Evolutionary conservation across 108 stramenopile species (phyloP).

Genomic region (Pseudonitzschia delicatissima): DNA sequence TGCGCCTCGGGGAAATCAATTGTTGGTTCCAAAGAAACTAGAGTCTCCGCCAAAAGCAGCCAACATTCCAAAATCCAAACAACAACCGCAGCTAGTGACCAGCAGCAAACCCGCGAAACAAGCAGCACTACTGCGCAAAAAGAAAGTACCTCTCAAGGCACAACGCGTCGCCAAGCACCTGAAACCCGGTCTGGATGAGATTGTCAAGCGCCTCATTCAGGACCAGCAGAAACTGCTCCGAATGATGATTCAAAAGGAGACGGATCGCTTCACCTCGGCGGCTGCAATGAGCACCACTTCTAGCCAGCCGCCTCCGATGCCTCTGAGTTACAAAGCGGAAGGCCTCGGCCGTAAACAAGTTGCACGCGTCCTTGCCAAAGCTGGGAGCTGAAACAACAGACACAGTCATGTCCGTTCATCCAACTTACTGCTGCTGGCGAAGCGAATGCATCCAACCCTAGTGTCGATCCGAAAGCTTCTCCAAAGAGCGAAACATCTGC

Average conservation of each 20-base stretch:
- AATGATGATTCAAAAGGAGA: conserved; percentile 29
- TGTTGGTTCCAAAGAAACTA: background rate
- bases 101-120: conserved; percentile 11
- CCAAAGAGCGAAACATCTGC: too few relatives aligned
- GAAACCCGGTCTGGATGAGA: conserved; percentile 20
- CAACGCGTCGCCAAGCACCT: background rate
- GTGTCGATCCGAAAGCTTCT: too few relatives aligned
- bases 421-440: too few relatives aligned
- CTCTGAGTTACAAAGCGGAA: background rate
- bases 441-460: too few relatives aligned
- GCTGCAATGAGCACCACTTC: conserved; percentile 62
- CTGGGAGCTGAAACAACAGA: too few relatives aligned
- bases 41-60: too few relatives aligned
- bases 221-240: conserved; percentile 36
- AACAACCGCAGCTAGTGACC: background rate
- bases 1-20: background rate
- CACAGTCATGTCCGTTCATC: too few relatives aligned
- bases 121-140: too few relatives aligned
- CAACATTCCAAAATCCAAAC: too few relatives aligned
- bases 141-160: background rate
- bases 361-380: background rate
- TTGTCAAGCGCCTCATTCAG: conserved; percentile 20
- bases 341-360: background rate
- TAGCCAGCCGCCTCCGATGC: conserved; percentile 48
- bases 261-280: conserved; percentile 12